Conservation (phyloP, 805 yeast species). For the Nakazawaea ernobii region DNA sequence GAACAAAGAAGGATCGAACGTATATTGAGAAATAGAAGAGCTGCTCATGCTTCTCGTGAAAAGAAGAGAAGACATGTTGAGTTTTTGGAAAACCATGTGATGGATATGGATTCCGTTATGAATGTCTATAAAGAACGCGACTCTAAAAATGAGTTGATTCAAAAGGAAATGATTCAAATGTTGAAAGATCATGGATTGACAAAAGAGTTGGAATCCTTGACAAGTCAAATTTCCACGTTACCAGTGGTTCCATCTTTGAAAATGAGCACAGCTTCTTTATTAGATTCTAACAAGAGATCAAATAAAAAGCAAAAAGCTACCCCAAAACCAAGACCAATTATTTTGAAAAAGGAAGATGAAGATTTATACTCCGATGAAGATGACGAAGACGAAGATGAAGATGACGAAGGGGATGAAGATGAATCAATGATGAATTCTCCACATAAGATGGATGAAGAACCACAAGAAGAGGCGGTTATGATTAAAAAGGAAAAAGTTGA, state of each 20-base stretch:
- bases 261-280: slow-evolving; percentile 14
- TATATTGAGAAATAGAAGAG: slow-evolving; percentile 87
- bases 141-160: slow-evolving; percentile 11
- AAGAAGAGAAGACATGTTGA: slow-evolving; percentile 92
- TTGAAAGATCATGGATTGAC: slow-evolving; percentile 14
- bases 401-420: slow-evolving; percentile 7
- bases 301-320: slow-evolving; percentile 5
- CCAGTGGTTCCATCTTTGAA: slow-evolving; percentile 13
- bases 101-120: slow-evolving; percentile 29
- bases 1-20: slow-evolving; percentile 94
- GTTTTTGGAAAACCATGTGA: slow-evolving; percentile 61
- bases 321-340: slow-evolving; percentile 8
- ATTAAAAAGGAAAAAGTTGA: background rate
- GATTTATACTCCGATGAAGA: slow-evolving; percentile 15
- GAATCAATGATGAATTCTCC: slow-evolving; percentile 9
- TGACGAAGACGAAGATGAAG: slow-evolving; percentile 9
- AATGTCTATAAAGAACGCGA: slow-evolving; percentile 14
- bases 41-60: slow-evolving; percentile 96
- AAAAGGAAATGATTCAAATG: slow-evolving; percentile 14
- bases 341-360: slow-evolving; percentile 15
- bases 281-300: slow-evolving; percentile 16
- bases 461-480: background rate
- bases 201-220: slow-evolving; percentile 4
- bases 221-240: slow-evolving; percentile 11
- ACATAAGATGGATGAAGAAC: slow-evolving; percentile 7